Conservation (phyloP, 2,329 filamentous ascomycete genomes). For the Clarireedia paspali region DNA sequence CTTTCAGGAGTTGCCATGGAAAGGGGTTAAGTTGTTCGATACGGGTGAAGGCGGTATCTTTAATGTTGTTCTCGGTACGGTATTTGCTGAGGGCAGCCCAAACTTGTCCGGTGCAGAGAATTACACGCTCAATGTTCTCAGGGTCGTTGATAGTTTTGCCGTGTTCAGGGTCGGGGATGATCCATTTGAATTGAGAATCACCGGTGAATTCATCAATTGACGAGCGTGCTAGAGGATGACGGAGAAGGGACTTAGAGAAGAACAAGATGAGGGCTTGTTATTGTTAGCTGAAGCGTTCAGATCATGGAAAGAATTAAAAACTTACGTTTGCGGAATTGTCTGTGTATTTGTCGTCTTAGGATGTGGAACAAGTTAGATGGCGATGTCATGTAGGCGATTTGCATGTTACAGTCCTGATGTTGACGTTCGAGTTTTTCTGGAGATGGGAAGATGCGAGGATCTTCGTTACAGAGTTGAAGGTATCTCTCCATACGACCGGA, state of each 20-base stretch:
- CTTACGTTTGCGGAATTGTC: conserved; percentile 98
- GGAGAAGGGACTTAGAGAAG: conserved; percentile 95
- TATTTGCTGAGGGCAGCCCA: conserved; percentile 87
- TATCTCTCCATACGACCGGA: conserved; percentile 96
- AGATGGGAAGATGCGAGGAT: conserved; percentile 85
- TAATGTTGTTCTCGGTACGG: conserved; percentile 77
- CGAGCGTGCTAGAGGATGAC: conserved; percentile 87
- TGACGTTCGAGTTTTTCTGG: conserved; percentile 88
- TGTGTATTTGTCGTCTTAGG: conserved; percentile 93
- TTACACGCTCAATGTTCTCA: conserved; percentile 86
- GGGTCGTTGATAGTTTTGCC: conserved; percentile 66
- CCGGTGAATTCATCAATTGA: conserved; percentile 84
- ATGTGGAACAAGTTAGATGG: conserved; percentile 96
- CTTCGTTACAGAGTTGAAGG: conserved; percentile 94
- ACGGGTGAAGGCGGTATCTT: conserved; percentile 88
- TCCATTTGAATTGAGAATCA: conserved; percentile 92
- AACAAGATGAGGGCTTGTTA: conserved; percentile 78
- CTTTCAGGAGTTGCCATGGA: conserved; percentile 94
- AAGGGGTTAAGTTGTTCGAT: conserved; percentile 98
- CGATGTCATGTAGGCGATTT: conserved; percentile 95
- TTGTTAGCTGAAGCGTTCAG: conserved; percentile 16
- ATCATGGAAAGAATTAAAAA: conserved; percentile 17
- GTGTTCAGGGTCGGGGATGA: conserved; percentile 87
- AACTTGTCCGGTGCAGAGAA: conserved; percentile 92
- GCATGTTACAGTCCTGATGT: conserved; percentile 99